Evolutionary conservation across 2,329 filamentous ascomycete genomes (phyloP), one percentile per base, ranked within the genome.

Genomic region (Alternaria alternata): DNA sequence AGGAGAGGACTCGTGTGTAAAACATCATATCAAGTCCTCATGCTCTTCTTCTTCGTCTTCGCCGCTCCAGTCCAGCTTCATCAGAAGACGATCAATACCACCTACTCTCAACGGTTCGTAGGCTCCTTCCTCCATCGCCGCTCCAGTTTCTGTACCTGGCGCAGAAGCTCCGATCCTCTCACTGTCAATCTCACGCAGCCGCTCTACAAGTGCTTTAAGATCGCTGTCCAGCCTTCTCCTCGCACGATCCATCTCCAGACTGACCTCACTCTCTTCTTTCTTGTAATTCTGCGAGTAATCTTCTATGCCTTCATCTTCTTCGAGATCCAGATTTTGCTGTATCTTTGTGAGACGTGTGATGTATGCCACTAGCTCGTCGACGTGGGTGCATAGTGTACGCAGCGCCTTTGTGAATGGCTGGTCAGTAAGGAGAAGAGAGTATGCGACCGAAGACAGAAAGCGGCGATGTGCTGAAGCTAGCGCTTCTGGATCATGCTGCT

Each of bases 301-400:
- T 5, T 94, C 87, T 0, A 95, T 91, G 6, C 92, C 92, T 57
- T 92, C 90, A 70, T 96, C 92, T 4, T 87, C 85, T 76, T 96
- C 92, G 0, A 96, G 85, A 75, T 97, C 93, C 36, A 93, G 84
- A 0, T 90, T 89, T 18, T 87, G 86, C 83, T 94, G 95, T 51
- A 95, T 88, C 2, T 83, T 84, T 65, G 95, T 89, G 0, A 97
- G 84, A 3, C 92, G 90, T 53, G 88, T 86, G 46, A 95, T 86
- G 39, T 93, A 87, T 0, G 92, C 90, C 26, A 92, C 88, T 11
- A 97, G 88, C 67, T 90, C 90, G 77, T 97, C 94, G n/a, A 93
- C 87, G 69, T 91, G 88, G 22, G 87, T 85, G 34, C 93, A 86
- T 6, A 93, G 84, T 7, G 84, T 82, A 72, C 91, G 89, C 0